Base-by-base conservation (phyloP, 2,329 filamentous ascomycete species). In the Fusarium staphyleae region DNA sequence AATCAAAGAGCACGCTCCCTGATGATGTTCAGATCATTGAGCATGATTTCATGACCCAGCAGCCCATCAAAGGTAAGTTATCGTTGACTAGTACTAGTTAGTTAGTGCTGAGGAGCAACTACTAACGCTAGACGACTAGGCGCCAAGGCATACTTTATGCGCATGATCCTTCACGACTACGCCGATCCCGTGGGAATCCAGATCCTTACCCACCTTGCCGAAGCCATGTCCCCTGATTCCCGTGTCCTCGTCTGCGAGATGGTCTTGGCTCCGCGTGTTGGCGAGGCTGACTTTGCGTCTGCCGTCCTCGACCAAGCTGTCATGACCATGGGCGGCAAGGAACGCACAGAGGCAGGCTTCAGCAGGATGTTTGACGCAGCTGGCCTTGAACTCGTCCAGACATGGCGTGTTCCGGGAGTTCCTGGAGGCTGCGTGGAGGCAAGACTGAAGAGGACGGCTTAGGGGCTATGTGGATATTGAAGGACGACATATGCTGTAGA, bases 71-170 rank as follows among this genome's bases (percentile, higher is more conserved):
- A 55, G 68, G 67, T 70, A 57, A 1, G 43, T 32, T 14, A 4
- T 16, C 6, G 5, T 10, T 4, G 5, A 1, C 3, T 7, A 12
- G 6, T 13, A 3, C 1, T n/a, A n/a, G 5, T 10, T 4, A 4
- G 1, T 3, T 7, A 12, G 6, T 13, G 3, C 1, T 3, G 13
- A 14, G 30, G 22, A 19, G 2, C 32, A 22, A 6, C n/a, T 12
- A 3, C 43, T 60, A 5, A 57, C 18, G 6, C 8, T 2, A 18
- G 1, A 4, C 18, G 22, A 16, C n/a, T 10, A 72, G 70, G 69
- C n/a, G 71, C 71, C 16, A 68, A 67, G 40, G 70, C 67, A 4
- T 73, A 73, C 50, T 73, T 72, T 40, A 69, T 73, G 67, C 68
- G 68, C 32, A 69, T 69, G 65, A 71, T 72, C 36, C 57, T 73